phyloP scores from a whole-genome alignment of 345 rosid species.

The Brassica rapa region DNA sequence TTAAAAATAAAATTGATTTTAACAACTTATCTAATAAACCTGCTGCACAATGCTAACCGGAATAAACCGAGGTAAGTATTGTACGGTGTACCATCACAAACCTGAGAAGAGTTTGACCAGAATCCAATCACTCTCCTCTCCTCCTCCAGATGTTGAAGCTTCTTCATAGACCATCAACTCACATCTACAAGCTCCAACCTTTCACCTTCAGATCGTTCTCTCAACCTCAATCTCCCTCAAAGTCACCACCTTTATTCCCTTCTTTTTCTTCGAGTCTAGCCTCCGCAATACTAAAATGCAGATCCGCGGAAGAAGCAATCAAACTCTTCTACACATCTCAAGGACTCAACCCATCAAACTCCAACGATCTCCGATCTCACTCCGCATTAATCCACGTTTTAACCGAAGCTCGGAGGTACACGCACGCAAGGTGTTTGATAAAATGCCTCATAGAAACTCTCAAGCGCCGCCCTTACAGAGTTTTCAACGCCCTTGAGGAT shows the following conservation, averaged over 20 bases:
- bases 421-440: conserved; percentile 64
- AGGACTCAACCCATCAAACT: conserved; percentile 27
- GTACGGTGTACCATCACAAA: neutral
- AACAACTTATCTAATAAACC: neutral
- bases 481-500: conserved; percentile 50
- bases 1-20: too few relatives aligned
- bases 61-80: conserved; percentile 6
- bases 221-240: conserved; percentile 11
- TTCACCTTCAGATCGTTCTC: conserved; percentile 31
- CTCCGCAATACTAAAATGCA: conserved; percentile 46
- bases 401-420: conserved; percentile 42
- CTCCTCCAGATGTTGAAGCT: conserved; percentile 50
- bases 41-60: neutral
- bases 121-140: neutral
- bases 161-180: conserved; percentile 18
- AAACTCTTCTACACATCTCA: conserved; percentile 40
- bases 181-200: conserved; percentile 21
- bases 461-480: conserved; percentile 33
- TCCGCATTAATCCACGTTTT: conserved; percentile 44
- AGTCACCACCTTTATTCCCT: conserved; percentile 13
- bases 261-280: conserved; percentile 41
- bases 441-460: conserved; percentile 54
- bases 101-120: neutral
- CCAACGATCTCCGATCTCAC: conserved; percentile 40
- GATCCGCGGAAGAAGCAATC: conserved; percentile 49